A percentile compares a stretch with the other conserved stretches of the same genome.
phyloP scores from a whole-genome alignment of 768 basidiomycete species.

The Trametes cingulata region DNA sequence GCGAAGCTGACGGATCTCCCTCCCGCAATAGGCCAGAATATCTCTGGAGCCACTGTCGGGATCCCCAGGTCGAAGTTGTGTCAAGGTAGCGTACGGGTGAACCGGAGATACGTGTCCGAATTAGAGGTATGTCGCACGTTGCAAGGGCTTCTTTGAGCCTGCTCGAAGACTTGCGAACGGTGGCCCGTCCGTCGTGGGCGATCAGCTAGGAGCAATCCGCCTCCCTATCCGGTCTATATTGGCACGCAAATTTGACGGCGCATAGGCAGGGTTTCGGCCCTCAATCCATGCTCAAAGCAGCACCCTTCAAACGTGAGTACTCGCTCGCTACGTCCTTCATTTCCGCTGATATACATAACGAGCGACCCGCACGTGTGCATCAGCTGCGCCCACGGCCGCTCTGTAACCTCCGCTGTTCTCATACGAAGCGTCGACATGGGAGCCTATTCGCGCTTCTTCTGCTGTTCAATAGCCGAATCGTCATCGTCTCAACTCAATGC shows the following conservation, averaged over 20 bases:
- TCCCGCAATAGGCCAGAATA: neutral
- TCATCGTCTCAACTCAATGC: neutral
- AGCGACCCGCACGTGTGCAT: conserved; percentile 11
- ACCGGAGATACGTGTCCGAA: neutral
- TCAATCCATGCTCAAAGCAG: neutral
- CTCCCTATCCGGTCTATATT: neutral
- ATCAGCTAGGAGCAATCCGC: neutral
- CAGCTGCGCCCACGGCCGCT: conserved; percentile 13
- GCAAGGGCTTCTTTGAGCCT: neutral
- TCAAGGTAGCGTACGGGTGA: neutral
- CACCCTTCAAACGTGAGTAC: conserved; percentile 7
- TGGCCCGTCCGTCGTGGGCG: neutral
- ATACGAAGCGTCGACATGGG: conserved; percentile 10
- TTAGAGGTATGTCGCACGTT: neutral
- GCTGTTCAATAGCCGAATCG: conserved; percentile 2
- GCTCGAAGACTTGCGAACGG: neutral
- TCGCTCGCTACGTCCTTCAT: conserved; percentile 13
- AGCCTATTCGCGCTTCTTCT: conserved; percentile 2
- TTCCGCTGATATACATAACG: conserved; percentile 12
- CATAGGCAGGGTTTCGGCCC: neutral
- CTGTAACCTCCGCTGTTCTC: conserved; percentile 12
- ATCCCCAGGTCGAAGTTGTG: neutral
- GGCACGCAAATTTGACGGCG: neutral
- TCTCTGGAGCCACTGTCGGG: neutral
- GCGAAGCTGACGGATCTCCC: neutral